Percentiles rank a stretch among this genome's conserved stretches.
phyloP scores from a whole-genome alignment of 768 basidiomycete species.

The Leccinum truebloodii region DNA sequence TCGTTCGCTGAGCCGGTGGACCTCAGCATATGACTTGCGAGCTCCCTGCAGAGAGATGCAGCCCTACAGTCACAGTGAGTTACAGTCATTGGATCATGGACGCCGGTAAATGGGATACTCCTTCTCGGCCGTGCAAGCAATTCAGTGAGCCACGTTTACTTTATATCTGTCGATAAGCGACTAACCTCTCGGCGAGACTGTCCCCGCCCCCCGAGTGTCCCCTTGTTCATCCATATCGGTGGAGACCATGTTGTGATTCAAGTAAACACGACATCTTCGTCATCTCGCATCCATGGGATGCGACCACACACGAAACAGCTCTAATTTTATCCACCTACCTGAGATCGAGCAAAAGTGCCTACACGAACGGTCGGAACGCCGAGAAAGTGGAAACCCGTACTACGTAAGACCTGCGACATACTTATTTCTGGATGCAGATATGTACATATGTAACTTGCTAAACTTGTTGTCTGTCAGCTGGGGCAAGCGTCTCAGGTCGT shows the following conservation, averaged over 20 bases:
- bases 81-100: too few species aligned
- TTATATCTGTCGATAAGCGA: too few species aligned
- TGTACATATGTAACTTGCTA: background rate
- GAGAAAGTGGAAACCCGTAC: background rate
- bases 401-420: background rate
- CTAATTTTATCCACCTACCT: background rate
- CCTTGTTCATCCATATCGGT: background rate
- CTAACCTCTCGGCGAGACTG: background rate
- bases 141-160: too few species aligned
- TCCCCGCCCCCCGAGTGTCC: background rate
- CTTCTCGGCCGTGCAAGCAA: too few species aligned
- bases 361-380: background rate
- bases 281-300: background rate
- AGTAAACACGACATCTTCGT: background rate
- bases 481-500: too few species aligned
- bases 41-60: too few species aligned
- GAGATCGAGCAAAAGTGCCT: background rate
- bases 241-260: background rate
- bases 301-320: background rate
- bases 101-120: too few species aligned
- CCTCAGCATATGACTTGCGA: too few species aligned
- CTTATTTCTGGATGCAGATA: background rate
- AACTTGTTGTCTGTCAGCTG: background rate
- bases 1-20: background rate
- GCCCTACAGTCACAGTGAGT: too few species aligned